These are phyloP conservation scores for Prunus kanzakura DNA, from an alignment of 306 rosid genomes.

Conservation along the genomic window DNA sequence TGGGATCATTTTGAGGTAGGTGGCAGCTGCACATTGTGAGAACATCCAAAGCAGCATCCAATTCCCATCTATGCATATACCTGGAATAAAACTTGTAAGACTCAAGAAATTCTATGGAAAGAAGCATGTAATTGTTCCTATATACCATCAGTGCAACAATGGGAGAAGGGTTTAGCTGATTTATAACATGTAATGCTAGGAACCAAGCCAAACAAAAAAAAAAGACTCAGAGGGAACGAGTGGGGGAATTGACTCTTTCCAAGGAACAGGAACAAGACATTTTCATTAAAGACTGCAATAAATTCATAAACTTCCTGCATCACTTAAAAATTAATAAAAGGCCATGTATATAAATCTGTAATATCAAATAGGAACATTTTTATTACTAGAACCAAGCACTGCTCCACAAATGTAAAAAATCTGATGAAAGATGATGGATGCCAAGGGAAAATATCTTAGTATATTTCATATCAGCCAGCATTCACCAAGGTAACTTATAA, in stretches of 20 bases:
- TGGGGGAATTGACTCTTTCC: background rate
- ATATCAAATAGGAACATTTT: background rate
- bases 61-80: slow-evolving; percentile 84
- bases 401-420: slow-evolving; percentile 10
- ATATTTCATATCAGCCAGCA: slow-evolving; percentile 17
- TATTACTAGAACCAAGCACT: background rate
- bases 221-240: background rate
- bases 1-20: slow-evolving; percentile 58
- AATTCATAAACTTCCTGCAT: background rate
- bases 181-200: background rate
- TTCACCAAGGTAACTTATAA: slow-evolving; percentile 19
- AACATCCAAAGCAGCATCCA: slow-evolving; percentile 92
- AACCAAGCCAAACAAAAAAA: background rate
- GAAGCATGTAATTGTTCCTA: background rate
- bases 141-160: background rate
- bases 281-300: background rate
- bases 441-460: slow-evolving; percentile 8
- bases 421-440: background rate
- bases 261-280: background rate
- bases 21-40: slow-evolving; percentile 98
- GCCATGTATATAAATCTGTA: background rate
- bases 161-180: background rate
- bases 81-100: slow-evolving; percentile 40
- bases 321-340: background rate
- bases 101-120: background rate